Base-by-base conservation (phyloP, 2,329 filamentous ascomycete genomes). In the Pseudogymnoascus verrucosus region DNA sequence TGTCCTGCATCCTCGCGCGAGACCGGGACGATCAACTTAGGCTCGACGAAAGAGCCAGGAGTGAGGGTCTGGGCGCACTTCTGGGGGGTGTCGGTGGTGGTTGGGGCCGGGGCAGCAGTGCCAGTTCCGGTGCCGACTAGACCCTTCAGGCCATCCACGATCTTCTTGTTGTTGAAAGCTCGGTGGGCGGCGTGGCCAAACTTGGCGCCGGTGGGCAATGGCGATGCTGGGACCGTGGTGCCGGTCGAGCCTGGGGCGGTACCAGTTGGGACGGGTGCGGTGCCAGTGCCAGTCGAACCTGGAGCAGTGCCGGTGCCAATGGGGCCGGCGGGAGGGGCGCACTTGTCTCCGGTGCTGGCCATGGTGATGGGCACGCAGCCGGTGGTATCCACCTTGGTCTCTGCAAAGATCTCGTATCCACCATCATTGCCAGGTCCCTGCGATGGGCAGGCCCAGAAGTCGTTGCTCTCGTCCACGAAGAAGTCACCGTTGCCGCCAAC, bases 1-100 rank as follows among this genome's bases (percentile, higher is more conserved):
- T 62, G 36, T 19, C 69, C 61, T 8, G 69, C 66, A 6, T 44
- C 64, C 7, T 67, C 26, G 2, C 64, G 57, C 8, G 69, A 71
- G 2, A 70, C 71, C 12, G 71, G 70, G 16, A 72, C 51, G 26
- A 72, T 72, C 34, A 72, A 67, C 34, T 69, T 66, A 4, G 71
- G 71, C 47, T 66, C 69, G n/a, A 68, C 65, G 60, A 67, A 73
- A 1, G 42, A 57, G 6, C 65, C 67, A 26, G 26, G 19, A 11
- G 63, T 36, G 23, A 73, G 66, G 34, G 69, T 65, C 21, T 66
- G 67, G 12, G 70, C 69, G 57, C 71, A 73, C n/a, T 57, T 34
- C 26, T 34, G n/a, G n/a, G 51, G 28, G 61, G 19, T 62, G 21
- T 44, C 37, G 19, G 59, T 44, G 59, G 59, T 61, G 11, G 59